Base-by-base conservation (phyloP, 108 stramenopile genomes). In the Bacterosira constricta region DNA sequence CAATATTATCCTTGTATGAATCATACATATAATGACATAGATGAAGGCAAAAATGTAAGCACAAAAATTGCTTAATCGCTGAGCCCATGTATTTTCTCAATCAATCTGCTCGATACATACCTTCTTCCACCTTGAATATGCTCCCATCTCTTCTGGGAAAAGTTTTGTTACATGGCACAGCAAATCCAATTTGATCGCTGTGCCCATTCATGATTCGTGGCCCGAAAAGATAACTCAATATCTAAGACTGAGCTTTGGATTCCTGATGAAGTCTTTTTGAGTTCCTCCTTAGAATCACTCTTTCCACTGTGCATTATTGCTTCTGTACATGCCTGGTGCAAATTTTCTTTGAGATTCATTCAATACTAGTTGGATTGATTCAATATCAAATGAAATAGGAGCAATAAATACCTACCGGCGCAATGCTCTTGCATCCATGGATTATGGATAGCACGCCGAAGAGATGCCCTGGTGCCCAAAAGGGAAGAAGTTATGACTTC, bases 71-170 rank as follows among this genome's bases (percentile, higher is more conserved):
- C n/a, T n/a, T n/a, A n/a, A n/a, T n/a, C n/a, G n/a, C n/a, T n/a
- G n/a, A n/a, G n/a, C n/a, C n/a, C n/a, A n/a, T n/a, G n/a, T n/a
- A n/a, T n/a, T 39, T n/a, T 66, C 17, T 18, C 47, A 6, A 49
- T n/a, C n/a, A n/a, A n/a, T n/a, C n/a, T n/a, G n/a, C n/a, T n/a
- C n/a, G n/a, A 35, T 58, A 9, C 39, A 32, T 1, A 69, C 68
- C 54, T 57, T 81, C 51, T 87, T 85, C 88, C 91, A 92, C 34
- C 87, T 79, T 36, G 74, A 44, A 63, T 87, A 92, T 4, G 88
- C 88, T 38, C 60, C 56, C 85, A 92, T 86, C 71, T 89, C 87
- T 78, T 92, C 88, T 6, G 91, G 91, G 63, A 81, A 92, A 1
- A 92, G 57, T 11, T 59, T 66, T 38, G 1, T 88, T 87, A 50